Evolutionary conservation across 495 filamentous ascomycete species (phyloP).

Genomic region (Penicillium cataractarum): DNA sequence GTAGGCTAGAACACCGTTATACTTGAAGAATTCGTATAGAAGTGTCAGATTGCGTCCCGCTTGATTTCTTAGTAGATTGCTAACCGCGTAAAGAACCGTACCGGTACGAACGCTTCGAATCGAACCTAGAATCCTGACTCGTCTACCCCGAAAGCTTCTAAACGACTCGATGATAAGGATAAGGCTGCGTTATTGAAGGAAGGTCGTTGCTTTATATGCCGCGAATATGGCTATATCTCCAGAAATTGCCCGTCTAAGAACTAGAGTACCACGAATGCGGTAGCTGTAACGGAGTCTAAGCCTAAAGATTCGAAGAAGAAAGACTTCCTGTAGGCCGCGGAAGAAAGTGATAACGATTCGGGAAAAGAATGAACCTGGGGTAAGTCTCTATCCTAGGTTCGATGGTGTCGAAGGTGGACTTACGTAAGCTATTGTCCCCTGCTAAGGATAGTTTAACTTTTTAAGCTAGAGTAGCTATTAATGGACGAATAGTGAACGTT

Average conservation of each 20-base stretch:
- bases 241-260: neutral
- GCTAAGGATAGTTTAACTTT: neutral
- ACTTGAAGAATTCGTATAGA: neutral
- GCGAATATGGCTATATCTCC: neutral
- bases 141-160: neutral
- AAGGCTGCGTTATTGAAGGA: neutral
- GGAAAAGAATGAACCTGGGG: neutral
- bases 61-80: neutral
- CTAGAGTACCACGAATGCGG: neutral
- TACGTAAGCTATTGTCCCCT: neutral
- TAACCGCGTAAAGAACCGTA: neutral
- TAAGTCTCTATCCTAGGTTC: neutral
- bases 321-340: neutral
- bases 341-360: neutral
- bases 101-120: neutral
- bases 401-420: neutral
- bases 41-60: neutral
- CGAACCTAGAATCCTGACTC: neutral
- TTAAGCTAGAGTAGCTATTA: neutral
- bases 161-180: neutral
- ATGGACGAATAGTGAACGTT: neutral
- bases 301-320: neutral
- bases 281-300: neutral
- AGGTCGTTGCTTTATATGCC: neutral
- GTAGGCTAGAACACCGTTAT: neutral